Base-by-base conservation (phyloP, 2,329 filamentous ascomycete genomes). In the Paecilomyces sp. region DNA sequence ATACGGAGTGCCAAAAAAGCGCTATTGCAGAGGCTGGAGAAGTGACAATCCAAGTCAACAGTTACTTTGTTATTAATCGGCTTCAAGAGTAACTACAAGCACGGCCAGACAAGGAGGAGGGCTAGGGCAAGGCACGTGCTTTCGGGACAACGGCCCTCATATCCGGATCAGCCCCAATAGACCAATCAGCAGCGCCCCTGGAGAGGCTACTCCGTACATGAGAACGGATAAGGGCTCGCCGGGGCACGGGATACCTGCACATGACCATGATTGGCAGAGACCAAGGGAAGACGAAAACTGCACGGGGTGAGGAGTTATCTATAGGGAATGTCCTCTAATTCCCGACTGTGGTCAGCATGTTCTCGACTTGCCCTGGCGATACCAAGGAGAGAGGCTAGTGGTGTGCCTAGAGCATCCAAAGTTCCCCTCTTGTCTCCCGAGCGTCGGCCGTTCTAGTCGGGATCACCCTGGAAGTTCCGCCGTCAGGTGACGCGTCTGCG, bases 181-280 rank as follows among this genome's bases (percentile, higher is more conserved):
- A 70, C 72, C 74, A 73, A 74, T 68, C 58, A 54, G 53, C 22
- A 34, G 11, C 31, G 57, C 41, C 57, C 41, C 22, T 25, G 24
- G 30, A 15, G 55, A 31, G 36, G 34, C 22, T 34, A 11, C 13
- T 15, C 41, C n/a, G 41, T 18, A 47, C n/a, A 47, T 47, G 41
- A 47, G n/a, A 18, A 47, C n/a, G n/a, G 34, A 41, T 31, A 41
- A 34, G 55, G 57, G 60, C 53, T 57, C 54, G 61, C 68, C 67
- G 66, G 72, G 71, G 68, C 73, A 75, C 72, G 73, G 73, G 74
- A 73, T 68, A 61, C 58, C 60, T 65, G 68, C 74, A 76, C 72
- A 70, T 76, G 74, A 76, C 69, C 64, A 55, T 12, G 18, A 15
- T 30, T 41, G 18, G 50, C 4, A 30, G 41, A 25, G n/a, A 9